Base-by-base conservation (phyloP, 176 grass and related monocot genomes). In the Elaeis guineensis region DNA sequence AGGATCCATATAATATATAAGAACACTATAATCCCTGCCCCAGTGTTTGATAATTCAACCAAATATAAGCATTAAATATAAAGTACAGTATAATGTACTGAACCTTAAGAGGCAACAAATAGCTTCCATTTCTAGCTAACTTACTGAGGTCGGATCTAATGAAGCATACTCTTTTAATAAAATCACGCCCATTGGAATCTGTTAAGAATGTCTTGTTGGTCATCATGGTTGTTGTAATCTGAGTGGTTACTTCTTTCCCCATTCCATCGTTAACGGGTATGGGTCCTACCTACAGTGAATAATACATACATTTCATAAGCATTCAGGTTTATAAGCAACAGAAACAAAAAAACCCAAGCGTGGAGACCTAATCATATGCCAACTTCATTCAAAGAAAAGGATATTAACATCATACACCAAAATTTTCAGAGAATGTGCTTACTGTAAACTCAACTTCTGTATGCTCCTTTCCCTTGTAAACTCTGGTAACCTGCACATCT, bases 161-260 rank as follows among this genome's bases (percentile, higher is more conserved):
- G 50, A 62, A 69, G 50, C 53, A 77, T 87, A 96, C 86, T 71
- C 86, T 84, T 82, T 87, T 87, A 71, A 96, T 87, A 73, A 96
- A 96, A 85, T 96, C 91, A 15, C 86, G 86, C 35, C 91, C 91
- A 79, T 62, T 90, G 28, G 91, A 96, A 76, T 90, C 91, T 8
- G 83, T 96, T 28, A 90, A 96, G 67, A 96, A 90, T 74, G 83
- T 87, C 79, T 87, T 96, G 60, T 90, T 87, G 62, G 91, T 87
- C 19, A 16, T 65, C 78, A 90, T 87, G 75, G 58, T 79, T 62
- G 91, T 96, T 54, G 80, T 67, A 65, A 96, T 77, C 72, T 90
- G 79, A 69, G 86, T 85, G 28, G 74, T 72, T 57, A 96, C 17
- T 90, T 96, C 91, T 73, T 96, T 96, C 21, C 86, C 91, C 64